These are phyloP conservation scores for Spatholobus suberectus DNA, from an alignment of 306 rosid species.

Conservation along the genomic window DNA sequence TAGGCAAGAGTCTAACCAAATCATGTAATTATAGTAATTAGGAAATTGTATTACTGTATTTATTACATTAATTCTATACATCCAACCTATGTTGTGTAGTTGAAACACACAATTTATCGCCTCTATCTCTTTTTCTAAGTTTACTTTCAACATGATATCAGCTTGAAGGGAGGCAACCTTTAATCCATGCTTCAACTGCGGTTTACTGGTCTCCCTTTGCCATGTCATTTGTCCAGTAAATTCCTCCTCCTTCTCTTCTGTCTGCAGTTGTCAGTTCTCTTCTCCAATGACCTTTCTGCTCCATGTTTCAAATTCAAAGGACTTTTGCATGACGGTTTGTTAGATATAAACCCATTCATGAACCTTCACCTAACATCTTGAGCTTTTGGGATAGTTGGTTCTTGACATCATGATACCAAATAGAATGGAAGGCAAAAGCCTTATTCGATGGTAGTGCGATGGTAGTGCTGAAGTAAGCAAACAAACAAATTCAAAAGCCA, in stretches of 20 bases:
- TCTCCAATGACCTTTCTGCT: not conserved
- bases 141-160: not conserved
- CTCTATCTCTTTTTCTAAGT: not conserved
- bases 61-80: not conserved
- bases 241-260: not conserved
- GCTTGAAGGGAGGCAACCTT: not conserved
- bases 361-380: not conserved
- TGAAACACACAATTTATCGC: not conserved
- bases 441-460: not conserved
- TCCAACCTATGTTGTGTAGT: not conserved
- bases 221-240: not conserved
- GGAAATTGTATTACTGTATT: not conserved
- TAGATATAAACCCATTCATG: not conserved
- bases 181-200: not conserved
- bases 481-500: not conserved
- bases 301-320: not conserved
- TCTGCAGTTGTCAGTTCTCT: not conserved
- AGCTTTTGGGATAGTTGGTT: constrained; percentile 1
- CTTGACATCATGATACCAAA: not conserved
- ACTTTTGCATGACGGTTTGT: not conserved
- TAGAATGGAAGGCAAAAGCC: constrained; percentile 10
- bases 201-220: not conserved
- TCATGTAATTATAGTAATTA: not conserved
- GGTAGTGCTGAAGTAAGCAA: constrained; percentile 21
- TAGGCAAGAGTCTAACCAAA: not conserved